Conservation (phyloP, 2,329 filamentous ascomycete genomes). For the Nemania sp. region DNA sequence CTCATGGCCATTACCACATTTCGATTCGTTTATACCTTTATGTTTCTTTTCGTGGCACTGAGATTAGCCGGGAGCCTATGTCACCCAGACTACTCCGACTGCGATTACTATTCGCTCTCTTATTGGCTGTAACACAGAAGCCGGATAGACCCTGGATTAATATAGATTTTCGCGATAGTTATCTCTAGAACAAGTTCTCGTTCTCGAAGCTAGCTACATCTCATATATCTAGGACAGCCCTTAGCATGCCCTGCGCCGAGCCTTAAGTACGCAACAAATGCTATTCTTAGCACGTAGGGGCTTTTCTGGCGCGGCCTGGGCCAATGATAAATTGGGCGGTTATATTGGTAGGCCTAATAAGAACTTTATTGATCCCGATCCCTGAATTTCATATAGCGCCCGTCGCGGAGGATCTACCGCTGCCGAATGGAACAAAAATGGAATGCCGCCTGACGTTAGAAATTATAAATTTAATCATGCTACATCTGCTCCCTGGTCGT, state of each 20-base stretch:
- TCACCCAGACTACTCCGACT: not conserved
- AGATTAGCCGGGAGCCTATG: conserved; percentile 30
- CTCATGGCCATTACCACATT: not conserved
- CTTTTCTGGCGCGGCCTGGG: conserved; percentile 2
- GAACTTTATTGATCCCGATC: not conserved
- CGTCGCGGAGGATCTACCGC: not conserved
- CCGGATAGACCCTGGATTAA: not conserved
- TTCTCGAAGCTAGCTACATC: not conserved
- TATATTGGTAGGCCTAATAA: conserved; percentile 13
- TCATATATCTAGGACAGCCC: not conserved
- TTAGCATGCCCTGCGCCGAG: not conserved
- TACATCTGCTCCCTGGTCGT: not conserved
- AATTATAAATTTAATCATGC: not conserved
- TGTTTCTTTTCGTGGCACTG: not conserved
- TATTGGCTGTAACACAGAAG: conserved; percentile 19
- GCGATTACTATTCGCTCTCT: conserved; percentile 17
- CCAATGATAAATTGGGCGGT: conserved; percentile 20
- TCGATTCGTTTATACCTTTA: not conserved
- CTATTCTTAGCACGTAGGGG: conserved; percentile 6
- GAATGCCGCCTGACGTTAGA: not conserved
- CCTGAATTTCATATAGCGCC: not conserved
- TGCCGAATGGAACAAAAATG: not conserved
- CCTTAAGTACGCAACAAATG: not conserved
- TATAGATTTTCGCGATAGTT: not conserved
- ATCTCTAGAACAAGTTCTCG: not conserved